A percentile compares a stretch with the other conserved stretches of the same genome.
phyloP scores from a whole-genome alignment of 306 rosid species.

The Ceratonia siliqua region DNA sequence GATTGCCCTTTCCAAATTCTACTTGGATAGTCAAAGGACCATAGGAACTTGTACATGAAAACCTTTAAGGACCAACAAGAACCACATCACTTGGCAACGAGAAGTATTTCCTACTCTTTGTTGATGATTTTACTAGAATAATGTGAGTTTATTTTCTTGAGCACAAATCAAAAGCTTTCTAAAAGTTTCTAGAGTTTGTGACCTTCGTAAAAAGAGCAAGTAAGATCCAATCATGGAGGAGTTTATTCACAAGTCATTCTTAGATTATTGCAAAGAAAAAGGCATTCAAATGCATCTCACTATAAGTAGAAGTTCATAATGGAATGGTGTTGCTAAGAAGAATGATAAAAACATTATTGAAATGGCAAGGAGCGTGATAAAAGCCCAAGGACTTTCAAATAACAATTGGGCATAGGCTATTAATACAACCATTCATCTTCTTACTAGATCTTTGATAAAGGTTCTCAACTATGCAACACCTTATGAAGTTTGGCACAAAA shows the following conservation, averaged over 20 bases:
- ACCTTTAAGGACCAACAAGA: background rate
- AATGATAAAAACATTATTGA: too few relatives aligned
- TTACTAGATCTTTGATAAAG: background rate
- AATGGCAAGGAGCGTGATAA: background rate
- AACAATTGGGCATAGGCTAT: background rate
- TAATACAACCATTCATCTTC: background rate
- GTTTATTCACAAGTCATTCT: background rate
- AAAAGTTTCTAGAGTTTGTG: background rate
- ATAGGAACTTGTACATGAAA: background rate
- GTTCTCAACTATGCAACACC: background rate
- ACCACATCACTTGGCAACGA: background rate
- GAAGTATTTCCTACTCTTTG: background rate
- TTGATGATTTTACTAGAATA: background rate
- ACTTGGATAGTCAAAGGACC: background rate
- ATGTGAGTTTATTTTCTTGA: background rate
- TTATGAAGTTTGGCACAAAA: background rate
- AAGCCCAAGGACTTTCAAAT: too few relatives aligned
- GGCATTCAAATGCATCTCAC: background rate
- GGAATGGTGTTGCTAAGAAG: background rate
- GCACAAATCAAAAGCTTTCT: background rate
- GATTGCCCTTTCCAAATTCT: background rate
- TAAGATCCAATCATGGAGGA: background rate
- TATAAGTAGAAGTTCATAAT: background rate
- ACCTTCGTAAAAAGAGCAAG: background rate
- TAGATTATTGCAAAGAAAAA: background rate